Conservation (phyloP, 306 rosid species). For the Castanopsis chinensis region DNA sequence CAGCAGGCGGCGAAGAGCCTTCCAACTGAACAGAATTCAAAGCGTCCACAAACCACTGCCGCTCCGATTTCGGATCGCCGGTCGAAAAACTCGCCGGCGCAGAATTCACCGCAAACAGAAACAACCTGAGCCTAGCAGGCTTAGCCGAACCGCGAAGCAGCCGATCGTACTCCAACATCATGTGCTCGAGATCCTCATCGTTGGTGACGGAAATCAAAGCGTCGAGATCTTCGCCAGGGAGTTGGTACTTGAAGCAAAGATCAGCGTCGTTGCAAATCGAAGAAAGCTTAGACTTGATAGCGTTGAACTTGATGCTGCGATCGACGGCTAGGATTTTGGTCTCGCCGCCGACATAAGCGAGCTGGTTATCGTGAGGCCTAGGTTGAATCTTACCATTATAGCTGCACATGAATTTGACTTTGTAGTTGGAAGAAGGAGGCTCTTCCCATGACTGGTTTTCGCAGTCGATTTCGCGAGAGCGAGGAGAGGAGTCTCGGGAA, state of each 20-base stretch:
- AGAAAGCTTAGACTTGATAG: conserved; percentile 50
- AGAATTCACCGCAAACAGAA: conserved; percentile 53
- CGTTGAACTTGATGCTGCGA: conserved; percentile 51
- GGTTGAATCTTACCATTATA: conserved; percentile 88
- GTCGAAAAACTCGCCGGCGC: background rate
- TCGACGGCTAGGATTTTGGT: conserved; percentile 84
- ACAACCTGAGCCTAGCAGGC: conserved; percentile 67
- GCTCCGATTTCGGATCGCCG: conserved; percentile 40
- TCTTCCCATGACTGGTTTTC: conserved; percentile 61
- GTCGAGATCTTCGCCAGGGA: conserved; percentile 90
- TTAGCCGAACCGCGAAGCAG: conserved; percentile 57
- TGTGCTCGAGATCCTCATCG: conserved; percentile 80
- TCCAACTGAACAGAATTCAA: conserved; percentile 74
- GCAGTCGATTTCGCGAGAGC: conserved; percentile 61
- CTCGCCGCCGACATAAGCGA: conserved; percentile 79
- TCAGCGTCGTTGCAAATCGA: conserved; percentile 36
- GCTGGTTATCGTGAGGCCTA: conserved; percentile 64
- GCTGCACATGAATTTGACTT: conserved; percentile 79
- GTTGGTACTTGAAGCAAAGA: conserved; percentile 76
- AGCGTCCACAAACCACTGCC: conserved; percentile 83
- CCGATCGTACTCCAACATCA: conserved; percentile 88
- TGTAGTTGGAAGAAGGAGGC: conserved; percentile 26
- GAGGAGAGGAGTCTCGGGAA: conserved; percentile 78
- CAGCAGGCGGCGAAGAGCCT: conserved; percentile 41
- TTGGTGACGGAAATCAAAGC: conserved; percentile 82